phyloP scores from a whole-genome alignment of 2,329 filamentous ascomycete species.

The Chaetomium sp. region DNA sequence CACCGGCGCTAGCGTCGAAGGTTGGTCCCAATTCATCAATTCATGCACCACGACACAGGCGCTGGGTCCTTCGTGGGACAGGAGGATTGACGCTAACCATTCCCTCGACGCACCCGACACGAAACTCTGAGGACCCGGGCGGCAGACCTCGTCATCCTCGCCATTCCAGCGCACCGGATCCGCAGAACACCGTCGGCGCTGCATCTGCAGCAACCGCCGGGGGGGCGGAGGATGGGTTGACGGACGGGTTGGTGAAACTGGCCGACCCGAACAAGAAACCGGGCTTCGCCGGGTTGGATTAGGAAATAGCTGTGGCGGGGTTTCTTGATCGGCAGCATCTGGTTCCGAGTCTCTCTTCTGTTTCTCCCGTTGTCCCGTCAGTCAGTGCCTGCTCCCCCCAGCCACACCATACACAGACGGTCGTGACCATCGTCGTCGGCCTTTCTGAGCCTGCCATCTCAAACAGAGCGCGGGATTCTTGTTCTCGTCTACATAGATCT shows the following conservation, averaged over 20 bases:
- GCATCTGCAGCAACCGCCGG: not conserved
- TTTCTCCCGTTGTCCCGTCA: not conserved
- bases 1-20: not conserved
- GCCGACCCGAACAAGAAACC: not conserved
- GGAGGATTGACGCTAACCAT: constrained; percentile 1
- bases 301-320: not conserved
- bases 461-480: not conserved
- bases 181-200: constrained; percentile 3
- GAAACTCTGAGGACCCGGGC: not conserved
- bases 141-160: not conserved
- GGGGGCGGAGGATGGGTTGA: not conserved
- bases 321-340: not conserved
- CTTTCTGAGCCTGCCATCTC: not conserved
- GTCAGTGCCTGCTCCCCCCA: not conserved
- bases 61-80: constrained; percentile 6
- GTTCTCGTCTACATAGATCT: constrained; percentile 11
- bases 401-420: not conserved
- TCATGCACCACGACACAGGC: constrained; percentile 15
- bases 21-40: constrained; percentile 12
- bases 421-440: not conserved
- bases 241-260: constrained; percentile 9
- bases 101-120: not conserved
- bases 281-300: not conserved
- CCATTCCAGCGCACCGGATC: not conserved
- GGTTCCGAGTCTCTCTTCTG: not conserved